phyloP scores from a whole-genome alignment of 2,329 filamentous ascomycete species.

The Colletotrichum sp. region DNA sequence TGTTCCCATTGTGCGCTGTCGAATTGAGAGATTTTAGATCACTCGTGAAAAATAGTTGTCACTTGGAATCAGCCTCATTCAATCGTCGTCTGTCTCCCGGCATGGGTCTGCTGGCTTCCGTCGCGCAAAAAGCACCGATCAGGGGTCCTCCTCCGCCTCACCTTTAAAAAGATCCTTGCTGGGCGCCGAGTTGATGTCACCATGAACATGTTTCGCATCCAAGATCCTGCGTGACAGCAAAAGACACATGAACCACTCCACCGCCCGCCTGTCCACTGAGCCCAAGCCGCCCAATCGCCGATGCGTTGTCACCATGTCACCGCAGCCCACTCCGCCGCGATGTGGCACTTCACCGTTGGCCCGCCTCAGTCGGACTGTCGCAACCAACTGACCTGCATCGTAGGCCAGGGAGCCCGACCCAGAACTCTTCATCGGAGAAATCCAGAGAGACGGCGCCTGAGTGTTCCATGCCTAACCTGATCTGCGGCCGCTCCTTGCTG shows the following conservation, averaged over 20 bases:
- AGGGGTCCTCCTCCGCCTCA: background rate
- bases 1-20: background rate
- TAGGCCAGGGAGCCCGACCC: background rate
- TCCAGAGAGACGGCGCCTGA: background rate
- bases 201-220: background rate
- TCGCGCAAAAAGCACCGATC: background rate
- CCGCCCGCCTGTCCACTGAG: background rate
- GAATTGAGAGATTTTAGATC: background rate
- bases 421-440: background rate
- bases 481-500: background rate
- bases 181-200: background rate
- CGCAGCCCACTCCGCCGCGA: background rate
- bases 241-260: background rate
- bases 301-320: conserved; percentile 9
- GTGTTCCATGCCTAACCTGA: background rate
- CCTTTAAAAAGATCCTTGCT: background rate
- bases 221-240: background rate
- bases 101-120: background rate
- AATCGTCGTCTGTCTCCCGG: background rate
- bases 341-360: conserved; percentile 18
- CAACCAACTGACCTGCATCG: background rate
- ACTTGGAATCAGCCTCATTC: background rate
- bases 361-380: background rate
- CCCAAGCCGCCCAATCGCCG: background rate
- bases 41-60: background rate